A percentile compares a stretch with the other conserved stretches of the same genome.
Conservation (phyloP, 2,329 filamentous ascomycete species). For the Cordyceps tenuipes region DNA sequence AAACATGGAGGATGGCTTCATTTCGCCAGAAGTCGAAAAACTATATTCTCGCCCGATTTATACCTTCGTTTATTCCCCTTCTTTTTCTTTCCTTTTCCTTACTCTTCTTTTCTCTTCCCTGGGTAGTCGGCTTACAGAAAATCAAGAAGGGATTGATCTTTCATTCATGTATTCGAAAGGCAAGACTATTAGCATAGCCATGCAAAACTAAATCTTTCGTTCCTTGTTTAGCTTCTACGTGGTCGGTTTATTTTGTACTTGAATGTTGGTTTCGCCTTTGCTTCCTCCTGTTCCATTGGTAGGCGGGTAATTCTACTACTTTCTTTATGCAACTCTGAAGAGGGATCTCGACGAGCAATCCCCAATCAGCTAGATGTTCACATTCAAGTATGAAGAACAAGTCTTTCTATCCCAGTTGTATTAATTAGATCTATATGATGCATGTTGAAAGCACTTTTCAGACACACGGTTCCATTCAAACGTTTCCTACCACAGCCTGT, state of each 20-base stretch:
- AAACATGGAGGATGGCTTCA: neutral
- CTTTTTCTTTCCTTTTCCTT: neutral
- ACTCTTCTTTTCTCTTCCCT: neutral
- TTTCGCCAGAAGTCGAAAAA: neutral
- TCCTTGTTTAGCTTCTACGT: neutral
- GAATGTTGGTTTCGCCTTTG: neutral
- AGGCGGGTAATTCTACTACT: too few relatives aligned
- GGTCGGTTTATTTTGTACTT: neutral
- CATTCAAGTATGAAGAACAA: neutral
- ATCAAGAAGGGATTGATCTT: neutral
- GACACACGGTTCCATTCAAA: neutral
- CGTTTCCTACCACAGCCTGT: too few relatives aligned
- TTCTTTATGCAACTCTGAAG: too few relatives aligned
- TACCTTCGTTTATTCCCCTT: neutral
- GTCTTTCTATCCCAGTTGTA: neutral
- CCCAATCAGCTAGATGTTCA: too few relatives aligned
- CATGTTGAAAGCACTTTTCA: neutral
- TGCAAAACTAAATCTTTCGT: neutral
- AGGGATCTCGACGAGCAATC: too few relatives aligned
- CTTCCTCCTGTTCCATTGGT: neutral
- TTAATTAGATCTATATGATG: neutral
- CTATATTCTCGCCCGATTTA: neutral
- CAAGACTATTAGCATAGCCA: conserved; percentile 7
- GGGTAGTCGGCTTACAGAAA: neutral
- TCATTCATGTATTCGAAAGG: neutral